These are phyloP conservation scores for Penicillium roqueforti DNA, from an alignment of 495 filamentous ascomycete species.

Conservation along the genomic window DNA sequence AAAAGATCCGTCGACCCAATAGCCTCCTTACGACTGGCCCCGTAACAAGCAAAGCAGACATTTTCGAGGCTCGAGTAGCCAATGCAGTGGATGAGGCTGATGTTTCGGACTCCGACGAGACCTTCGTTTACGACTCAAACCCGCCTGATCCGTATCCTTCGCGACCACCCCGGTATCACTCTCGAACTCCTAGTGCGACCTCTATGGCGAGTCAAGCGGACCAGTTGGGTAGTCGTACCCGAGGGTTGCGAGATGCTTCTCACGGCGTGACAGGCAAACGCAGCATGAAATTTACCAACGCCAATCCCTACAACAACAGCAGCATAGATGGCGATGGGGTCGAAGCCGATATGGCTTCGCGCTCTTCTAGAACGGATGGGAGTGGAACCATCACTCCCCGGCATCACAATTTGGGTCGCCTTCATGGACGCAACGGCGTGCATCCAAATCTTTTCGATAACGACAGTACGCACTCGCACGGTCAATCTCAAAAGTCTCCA, in stretches of 20 bases:
- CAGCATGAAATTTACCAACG: slow-evolving; percentile 98
- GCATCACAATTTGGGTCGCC: slow-evolving; percentile 68
- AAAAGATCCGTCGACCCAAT: slow-evolving; percentile 71
- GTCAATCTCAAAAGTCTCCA: slow-evolving; percentile 54
- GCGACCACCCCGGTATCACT: slow-evolving; percentile 81
- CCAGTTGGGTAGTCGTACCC: slow-evolving; percentile 59
- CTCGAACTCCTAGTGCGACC: slow-evolving; percentile 89
- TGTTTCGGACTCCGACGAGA: slow-evolving; percentile 95
- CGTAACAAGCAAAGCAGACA: slow-evolving; percentile 95
- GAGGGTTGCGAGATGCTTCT: slow-evolving; percentile 60
- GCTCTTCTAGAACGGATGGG: slow-evolving; percentile 51
- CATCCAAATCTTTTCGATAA: slow-evolving; percentile 72
- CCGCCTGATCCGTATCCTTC: slow-evolving; percentile 73
- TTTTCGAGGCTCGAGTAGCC: slow-evolving; percentile 95
- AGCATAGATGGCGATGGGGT: slow-evolving; percentile 56
- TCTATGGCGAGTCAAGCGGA: slow-evolving; percentile 82
- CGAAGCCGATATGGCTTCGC: slow-evolving; percentile 59
- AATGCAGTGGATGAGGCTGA: slow-evolving; percentile 89
- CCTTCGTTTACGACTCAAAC: slow-evolving; percentile 98
- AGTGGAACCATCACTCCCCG: slow-evolving; percentile 61
- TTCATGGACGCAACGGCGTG: slow-evolving; percentile 63
- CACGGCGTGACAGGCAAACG: slow-evolving; percentile 74
- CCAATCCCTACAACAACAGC: slow-evolving; percentile 53
- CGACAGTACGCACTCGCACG: slow-evolving; percentile 55
- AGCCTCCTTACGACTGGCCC: slow-evolving; percentile 35